phyloP scores from a whole-genome alignment of 805 yeast genomes.

The Yarrowia divulgata region DNA sequence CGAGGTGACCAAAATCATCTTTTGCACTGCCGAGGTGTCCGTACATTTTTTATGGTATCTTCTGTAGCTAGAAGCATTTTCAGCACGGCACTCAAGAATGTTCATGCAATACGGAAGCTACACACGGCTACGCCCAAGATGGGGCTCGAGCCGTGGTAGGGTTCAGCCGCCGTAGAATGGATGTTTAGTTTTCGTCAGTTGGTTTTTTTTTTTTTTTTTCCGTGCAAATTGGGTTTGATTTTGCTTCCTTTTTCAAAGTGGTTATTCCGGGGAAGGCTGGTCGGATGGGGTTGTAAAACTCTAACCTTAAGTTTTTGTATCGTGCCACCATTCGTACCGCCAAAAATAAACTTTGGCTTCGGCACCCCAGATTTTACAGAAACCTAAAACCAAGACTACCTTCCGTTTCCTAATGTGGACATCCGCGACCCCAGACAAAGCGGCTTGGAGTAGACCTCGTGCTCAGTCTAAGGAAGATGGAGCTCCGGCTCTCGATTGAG shows the following conservation, averaged over 20 bases:
- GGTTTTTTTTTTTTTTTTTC: too few relatives aligned
- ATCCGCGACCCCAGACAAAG: conserved; percentile 34
- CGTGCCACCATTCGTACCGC: conserved; percentile 6
- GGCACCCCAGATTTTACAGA: conserved; percentile 38
- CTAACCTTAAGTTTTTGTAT: not conserved
- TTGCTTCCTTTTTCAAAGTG: not conserved
- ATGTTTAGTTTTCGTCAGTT: too few relatives aligned
- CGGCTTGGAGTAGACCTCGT: conserved; percentile 15
- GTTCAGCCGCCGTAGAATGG: not conserved
- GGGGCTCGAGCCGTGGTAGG: conserved; percentile 1
- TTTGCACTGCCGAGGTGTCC: too few relatives aligned
- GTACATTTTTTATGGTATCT: too few relatives aligned
- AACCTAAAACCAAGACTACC: conserved; percentile 3
- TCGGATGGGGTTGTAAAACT: not conserved
- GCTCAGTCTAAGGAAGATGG: not conserved
- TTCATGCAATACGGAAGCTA: not conserved
- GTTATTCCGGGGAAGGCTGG: conserved; percentile 34
- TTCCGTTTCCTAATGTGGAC: conserved; percentile 31
- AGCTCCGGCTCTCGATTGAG: conserved; percentile 21
- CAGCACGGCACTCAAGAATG: not conserved
- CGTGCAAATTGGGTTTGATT: not conserved
- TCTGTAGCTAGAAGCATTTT: too few relatives aligned
- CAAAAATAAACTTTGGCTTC: not conserved
- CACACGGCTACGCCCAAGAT: conserved; percentile 8
- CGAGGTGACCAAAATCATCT: not conserved